Base-by-base conservation (phyloP, 805 yeast genomes). In the Hermanozyma aechmeae region DNA sequence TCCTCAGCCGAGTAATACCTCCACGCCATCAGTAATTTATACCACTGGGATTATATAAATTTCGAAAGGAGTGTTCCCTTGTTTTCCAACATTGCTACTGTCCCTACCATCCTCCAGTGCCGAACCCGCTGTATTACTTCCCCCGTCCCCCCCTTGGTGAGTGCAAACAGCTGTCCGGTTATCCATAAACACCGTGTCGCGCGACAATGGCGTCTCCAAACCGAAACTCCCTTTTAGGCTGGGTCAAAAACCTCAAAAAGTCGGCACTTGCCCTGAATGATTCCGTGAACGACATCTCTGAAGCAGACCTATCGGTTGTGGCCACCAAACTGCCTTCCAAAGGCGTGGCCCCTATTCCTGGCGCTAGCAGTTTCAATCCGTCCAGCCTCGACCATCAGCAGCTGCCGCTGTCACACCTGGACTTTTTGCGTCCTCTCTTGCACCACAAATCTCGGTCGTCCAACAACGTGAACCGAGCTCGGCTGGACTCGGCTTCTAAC, bases 391-490 rank as follows among this genome's bases (percentile, higher is more conserved):
- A n/a, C n/a, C n/a, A n/a, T n/a, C 37, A 15, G 18, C 36, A 21
- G 26, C 22, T 8, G 38, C 32, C 20, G 33, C n/a, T n/a, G n/a
- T n/a, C n/a, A n/a, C n/a, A n/a, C n/a, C n/a, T n/a, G n/a, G 50
- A 58, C 43, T 39, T 53, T 43, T 35, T 61, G 23, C 57, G 76
- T 29, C 76, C 76, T 1, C 50, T 68, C 12, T 41, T 71, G 21
- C 62, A 69, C 28, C 71, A 65, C 38, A 69, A 70, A 42, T 60
- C 73, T 13, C 50, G 73, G 21, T 68, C 74, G 14, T 57, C 73
- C 11, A 69, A 66, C 40, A 63, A 64, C 40, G 61, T 64, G 24
- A 50, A 50, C 34, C 37, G 64, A 30, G 54, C 50, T 9, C 42
- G 66, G 13, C 58, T 69, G 6, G 61, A 65, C 53, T 40, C 53